phyloP scores from a whole-genome alignment of 2,329 filamentous ascomycete species.

The Trichoderma brevicompactum region DNA sequence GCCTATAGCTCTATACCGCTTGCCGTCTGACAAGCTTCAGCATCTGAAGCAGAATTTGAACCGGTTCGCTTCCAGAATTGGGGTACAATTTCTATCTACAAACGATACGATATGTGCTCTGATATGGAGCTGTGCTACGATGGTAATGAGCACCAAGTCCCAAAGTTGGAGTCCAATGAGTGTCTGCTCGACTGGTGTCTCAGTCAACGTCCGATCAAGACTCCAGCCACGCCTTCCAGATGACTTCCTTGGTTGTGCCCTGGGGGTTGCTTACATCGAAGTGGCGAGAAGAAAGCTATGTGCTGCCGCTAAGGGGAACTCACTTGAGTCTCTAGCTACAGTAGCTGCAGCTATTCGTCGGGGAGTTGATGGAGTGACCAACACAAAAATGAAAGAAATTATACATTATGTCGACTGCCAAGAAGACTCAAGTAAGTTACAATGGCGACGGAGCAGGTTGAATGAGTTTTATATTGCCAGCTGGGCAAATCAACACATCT shows the following conservation, averaged over 20 bases:
- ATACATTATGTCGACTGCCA: not conserved
- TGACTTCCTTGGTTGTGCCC: conserved; percentile 6
- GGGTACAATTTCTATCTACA: not conserved
- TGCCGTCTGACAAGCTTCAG: not conserved
- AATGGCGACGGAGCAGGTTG: conserved; percentile 1
- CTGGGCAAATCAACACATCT: conserved; percentile 7
- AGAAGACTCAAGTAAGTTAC: not conserved
- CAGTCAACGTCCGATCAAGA: not conserved
- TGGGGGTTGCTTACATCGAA: conserved; percentile 6
- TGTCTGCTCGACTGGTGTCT: not conserved
- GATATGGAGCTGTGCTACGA: conserved; percentile 10
- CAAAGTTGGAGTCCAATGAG: not conserved
- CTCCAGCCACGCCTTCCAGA: not conserved
- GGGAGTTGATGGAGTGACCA: conserved; percentile 4
- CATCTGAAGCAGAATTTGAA: not conserved
- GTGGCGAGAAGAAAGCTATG: not conserved
- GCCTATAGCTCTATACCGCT: conserved; percentile 1
- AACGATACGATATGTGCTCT: conserved; percentile 6
- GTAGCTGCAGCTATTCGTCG: not conserved
- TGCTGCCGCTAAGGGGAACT: not conserved
- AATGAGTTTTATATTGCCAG: conserved; percentile 3
- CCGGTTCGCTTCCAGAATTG: not conserved
- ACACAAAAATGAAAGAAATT: not conserved
- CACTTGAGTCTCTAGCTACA: not conserved
- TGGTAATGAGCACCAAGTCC: not conserved